Percentiles rank a stretch among this genome's conserved stretches.
phyloP scores from a whole-genome alignment of 352 stramenopile genomes.

The Globisporangium iwayamae region DNA sequence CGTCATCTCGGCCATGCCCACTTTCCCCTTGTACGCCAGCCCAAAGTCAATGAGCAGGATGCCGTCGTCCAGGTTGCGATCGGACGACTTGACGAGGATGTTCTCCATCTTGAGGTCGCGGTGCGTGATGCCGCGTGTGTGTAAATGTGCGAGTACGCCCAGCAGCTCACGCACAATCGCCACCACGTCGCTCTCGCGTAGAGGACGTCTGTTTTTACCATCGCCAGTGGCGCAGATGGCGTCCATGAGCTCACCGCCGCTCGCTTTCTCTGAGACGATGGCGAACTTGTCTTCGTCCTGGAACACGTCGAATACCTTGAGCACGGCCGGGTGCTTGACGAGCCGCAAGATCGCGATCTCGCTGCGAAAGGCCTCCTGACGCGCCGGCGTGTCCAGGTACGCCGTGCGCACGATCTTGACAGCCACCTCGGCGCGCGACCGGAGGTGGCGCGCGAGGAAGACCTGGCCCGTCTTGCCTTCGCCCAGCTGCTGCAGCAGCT shows the following conservation, averaged over 20 bases:
- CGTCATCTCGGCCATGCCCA: slow-evolving; percentile 42
- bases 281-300: slow-evolving; percentile 59
- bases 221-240: slow-evolving; percentile 27
- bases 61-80: slow-evolving; percentile 31
- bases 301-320: slow-evolving; percentile 66
- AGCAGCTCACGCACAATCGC: slow-evolving; percentile 65
- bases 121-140: slow-evolving; percentile 72
- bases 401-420: slow-evolving; percentile 65
- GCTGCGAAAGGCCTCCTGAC: slow-evolving; percentile 53
- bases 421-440: slow-evolving; percentile 40
- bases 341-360: slow-evolving; percentile 61
- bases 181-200: slow-evolving; percentile 65
- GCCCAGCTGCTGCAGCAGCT: slow-evolving; percentile 63
- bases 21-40: slow-evolving; percentile 51
- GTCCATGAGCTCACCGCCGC: slow-evolving; percentile 63
- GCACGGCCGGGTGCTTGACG: slow-evolving; percentile 51
- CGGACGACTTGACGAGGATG: slow-evolving; percentile 53
- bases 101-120: slow-evolving; percentile 86
- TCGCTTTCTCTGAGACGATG: slow-evolving; percentile 65
- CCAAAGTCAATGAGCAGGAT: slow-evolving; percentile 83
- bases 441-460: slow-evolving; percentile 45
- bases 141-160: slow-evolving; percentile 61
- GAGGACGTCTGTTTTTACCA: neutral
- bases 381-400: slow-evolving; percentile 69
- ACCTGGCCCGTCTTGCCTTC: slow-evolving; percentile 79